Percentiles rank a stretch among this genome's conserved stretches.
These are phyloP conservation scores for Rossbeevera mucosa DNA, from an alignment of 768 basidiomycete species.

Conservation along the genomic window DNA sequence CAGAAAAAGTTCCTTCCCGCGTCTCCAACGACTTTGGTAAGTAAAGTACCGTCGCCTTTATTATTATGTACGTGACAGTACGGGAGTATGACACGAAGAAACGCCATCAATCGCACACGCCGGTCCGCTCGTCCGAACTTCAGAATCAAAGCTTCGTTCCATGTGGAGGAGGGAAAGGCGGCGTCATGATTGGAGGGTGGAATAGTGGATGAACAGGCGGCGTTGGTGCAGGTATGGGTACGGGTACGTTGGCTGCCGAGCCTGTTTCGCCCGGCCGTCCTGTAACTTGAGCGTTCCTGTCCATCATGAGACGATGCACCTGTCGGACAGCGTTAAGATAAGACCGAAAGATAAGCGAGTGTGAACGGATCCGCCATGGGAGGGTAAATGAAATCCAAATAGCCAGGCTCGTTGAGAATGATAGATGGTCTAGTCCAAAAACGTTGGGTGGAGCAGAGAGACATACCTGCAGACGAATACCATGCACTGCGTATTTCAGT, in stretches of 20 bases:
- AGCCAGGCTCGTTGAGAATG: neutral
- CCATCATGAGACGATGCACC: conserved; percentile 74
- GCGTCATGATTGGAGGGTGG: conserved; percentile 30
- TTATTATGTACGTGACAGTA: conserved; percentile 23
- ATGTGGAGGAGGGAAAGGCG: conserved; percentile 26
- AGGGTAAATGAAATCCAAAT: conserved; percentile 8
- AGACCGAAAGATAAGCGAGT: conserved; percentile 12
- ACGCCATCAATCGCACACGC: neutral
- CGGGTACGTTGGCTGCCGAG: conserved; percentile 10
- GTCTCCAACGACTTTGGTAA: conserved; percentile 1
- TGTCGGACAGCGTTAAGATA: conserved; percentile 23
- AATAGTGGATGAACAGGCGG: conserved; percentile 22
- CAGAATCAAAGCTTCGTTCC: conserved; percentile 28
- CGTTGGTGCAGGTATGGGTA: conserved; percentile 20
- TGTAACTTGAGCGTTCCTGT: conserved; percentile 57
- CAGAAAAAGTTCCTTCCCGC: conserved; percentile 5
- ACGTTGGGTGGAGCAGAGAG: conserved; percentile 6
- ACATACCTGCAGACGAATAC: conserved; percentile 73
- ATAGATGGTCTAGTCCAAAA: conserved; percentile 1
- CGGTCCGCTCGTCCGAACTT: conserved; percentile 1
- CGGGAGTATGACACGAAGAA: neutral
- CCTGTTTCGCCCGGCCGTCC: conserved; percentile 35
- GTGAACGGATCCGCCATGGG: conserved; percentile 7
- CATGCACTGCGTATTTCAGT: conserved; percentile 64
- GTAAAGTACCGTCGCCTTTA: neutral